Evolutionary conservation across 2,329 filamentous ascomycete genomes (phyloP), one percentile per base, ranked within the genome.

Genomic region (Diaporthe citrichinensis): DNA sequence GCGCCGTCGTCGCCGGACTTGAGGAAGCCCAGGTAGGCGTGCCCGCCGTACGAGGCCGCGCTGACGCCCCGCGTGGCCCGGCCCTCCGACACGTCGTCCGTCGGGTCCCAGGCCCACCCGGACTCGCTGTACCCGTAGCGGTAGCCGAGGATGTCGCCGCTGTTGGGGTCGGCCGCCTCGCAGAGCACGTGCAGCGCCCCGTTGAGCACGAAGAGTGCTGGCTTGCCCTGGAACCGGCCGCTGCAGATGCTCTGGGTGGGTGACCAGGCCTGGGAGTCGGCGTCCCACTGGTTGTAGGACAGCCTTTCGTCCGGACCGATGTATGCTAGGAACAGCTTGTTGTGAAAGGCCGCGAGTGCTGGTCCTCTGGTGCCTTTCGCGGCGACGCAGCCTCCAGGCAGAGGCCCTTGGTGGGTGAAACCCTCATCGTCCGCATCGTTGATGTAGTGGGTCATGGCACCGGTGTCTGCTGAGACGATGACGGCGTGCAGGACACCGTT

Each of bases 401-500:
- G 77, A 3, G 84, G 77, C 8, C 78, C 55, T 9, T 80, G 79
- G 51, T 80, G 79, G 23, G 61, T 34, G 2, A 71, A 74, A 81
- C 83, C 28, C 55, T 76, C 74, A n/a, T 81, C 78, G 39, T 81
- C 78, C 57, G 83, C 81, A 71, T 84, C 80, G 71, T 80, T 83
- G 49, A 82, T 74, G 59, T 80, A 84, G 73, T 84, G 83, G 20
- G 76, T 77, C 78, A 84, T 79, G 10, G 77, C 74, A 34, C 82
- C 81, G 1, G 78, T 78, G 6, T 79, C 69, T 57, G 80, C 78
- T 10, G 73, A 75, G 25, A 81, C 79, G 39, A 84, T 75, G 5
- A 84, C 62, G 44, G 80, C 82, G 74, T 84, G 83, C 17, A 84
- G 79, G 51, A 80, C 78, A 23, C 83, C 83, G 55, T 82, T 80